A percentile compares a stretch with the other conserved stretches of the same genome.
Conservation (phyloP, 345 rosid species). For the Erucastrum elatum region DNA sequence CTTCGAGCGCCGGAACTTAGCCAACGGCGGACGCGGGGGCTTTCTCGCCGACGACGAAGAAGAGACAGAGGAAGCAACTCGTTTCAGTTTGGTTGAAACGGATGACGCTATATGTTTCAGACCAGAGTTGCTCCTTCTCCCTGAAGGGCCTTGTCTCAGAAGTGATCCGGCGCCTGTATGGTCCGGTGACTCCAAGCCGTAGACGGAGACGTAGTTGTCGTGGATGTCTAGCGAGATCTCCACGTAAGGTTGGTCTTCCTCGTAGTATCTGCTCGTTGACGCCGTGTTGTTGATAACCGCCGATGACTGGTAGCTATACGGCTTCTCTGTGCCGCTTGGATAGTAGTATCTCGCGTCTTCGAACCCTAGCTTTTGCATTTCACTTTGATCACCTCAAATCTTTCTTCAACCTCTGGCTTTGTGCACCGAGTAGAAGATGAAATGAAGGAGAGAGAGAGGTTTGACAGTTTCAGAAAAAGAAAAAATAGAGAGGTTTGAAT, state of each 20-base stretch:
- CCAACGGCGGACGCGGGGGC: slow-evolving; percentile 32
- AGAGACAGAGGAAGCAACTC: slow-evolving; percentile 46
- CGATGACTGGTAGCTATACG: background rate
- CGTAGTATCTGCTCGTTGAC: slow-evolving; percentile 11
- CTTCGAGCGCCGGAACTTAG: slow-evolving; percentile 18
- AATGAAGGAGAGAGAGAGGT: background rate
- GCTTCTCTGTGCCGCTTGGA: background rate
- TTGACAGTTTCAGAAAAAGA: background rate
- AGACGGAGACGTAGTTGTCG: slow-evolving; percentile 72
- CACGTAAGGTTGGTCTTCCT: slow-evolving; percentile 48
- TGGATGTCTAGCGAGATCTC: slow-evolving; percentile 79
- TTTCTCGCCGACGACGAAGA: slow-evolving; percentile 36
- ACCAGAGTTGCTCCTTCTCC: slow-evolving; percentile 28
- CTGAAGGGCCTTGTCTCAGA: slow-evolving; percentile 56
- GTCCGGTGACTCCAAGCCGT: slow-evolving; percentile 56
- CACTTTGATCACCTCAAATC: slow-evolving; percentile 1
- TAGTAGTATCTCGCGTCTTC: slow-evolving; percentile 23
- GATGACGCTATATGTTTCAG: slow-evolving; percentile 50
- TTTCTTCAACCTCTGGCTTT: background rate
- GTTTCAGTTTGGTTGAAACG: slow-evolving; percentile 59
- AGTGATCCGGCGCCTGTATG: slow-evolving; percentile 54
- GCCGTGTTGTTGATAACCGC: background rate
- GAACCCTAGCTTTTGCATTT: slow-evolving; percentile 34
- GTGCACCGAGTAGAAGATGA: slow-evolving; percentile 10
- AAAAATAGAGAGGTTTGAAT: background rate